Evolutionary conservation across 306 rosid species (phyloP).

Genomic region (Ammopiptanthus mongolicus): DNA sequence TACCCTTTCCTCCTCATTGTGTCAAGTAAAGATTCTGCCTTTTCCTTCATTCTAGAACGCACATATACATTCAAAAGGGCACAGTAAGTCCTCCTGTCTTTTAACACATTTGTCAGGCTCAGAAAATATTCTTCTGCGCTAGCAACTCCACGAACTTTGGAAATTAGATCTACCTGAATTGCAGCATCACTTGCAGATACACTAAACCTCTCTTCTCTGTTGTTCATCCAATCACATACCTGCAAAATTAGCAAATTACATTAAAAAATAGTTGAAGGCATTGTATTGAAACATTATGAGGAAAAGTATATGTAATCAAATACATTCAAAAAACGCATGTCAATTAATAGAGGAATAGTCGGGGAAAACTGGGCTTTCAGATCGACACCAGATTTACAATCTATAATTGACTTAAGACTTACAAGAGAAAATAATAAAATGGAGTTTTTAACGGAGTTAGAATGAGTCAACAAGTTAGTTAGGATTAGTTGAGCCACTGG

Average conservation of each 20-base stretch:
- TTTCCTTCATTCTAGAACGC: conserved; percentile 45
- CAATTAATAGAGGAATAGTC: background rate
- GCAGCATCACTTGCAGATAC: conserved; percentile 72
- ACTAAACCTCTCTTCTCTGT: conserved; percentile 78
- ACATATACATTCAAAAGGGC: conserved; percentile 84
- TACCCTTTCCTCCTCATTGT: conserved; percentile 67
- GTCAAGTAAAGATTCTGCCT: conserved; percentile 76
- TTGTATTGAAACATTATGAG: background rate
- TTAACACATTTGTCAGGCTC: conserved; percentile 42
- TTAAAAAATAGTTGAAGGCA: background rate
- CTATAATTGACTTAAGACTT: background rate
- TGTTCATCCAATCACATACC: conserved; percentile 92
- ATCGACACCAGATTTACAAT: background rate
- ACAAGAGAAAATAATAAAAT: background rate
- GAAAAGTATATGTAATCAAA: background rate
- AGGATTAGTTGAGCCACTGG: too few relatives aligned
- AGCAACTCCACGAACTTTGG: conserved; percentile 72
- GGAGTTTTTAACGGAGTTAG: too few relatives aligned
- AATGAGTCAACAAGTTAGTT: too few relatives aligned
- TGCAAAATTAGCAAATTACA: conserved; percentile 25
- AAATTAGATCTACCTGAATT: conserved; percentile 76
- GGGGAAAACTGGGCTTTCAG: background rate
- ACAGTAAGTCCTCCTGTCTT: conserved; percentile 73
- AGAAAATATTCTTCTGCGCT: conserved; percentile 75
- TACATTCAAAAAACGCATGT: background rate